phyloP scores from a whole-genome alignment of 331 rosid species.

The Acacia pycnantha region DNA sequence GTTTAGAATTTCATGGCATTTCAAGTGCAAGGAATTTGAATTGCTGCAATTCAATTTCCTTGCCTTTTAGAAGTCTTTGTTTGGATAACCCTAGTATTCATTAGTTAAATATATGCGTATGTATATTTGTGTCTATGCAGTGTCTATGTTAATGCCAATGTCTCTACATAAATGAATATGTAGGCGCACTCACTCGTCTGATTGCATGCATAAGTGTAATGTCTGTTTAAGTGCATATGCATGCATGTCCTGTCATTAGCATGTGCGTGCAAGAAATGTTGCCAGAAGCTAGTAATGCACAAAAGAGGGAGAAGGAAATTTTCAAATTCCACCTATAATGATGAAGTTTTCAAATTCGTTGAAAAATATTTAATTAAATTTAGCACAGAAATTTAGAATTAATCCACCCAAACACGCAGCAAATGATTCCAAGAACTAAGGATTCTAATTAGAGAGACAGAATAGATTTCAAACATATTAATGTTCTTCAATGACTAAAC shows the following conservation, averaged over 20 bases:
- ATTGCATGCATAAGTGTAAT: not conserved
- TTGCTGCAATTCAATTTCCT: too few species aligned
- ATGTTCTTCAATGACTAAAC: not conserved
- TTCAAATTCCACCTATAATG: not conserved
- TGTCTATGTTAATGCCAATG: not conserved
- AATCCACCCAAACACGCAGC: not conserved
- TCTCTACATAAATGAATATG: not conserved
- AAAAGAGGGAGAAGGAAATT: not conserved
- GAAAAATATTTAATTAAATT: not conserved
- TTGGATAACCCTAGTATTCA: not conserved
- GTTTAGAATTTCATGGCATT: not conserved
- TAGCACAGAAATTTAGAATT: not conserved
- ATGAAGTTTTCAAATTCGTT: not conserved
- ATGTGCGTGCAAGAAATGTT: not conserved
- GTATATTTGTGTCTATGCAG: not conserved
- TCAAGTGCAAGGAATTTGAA: not conserved
- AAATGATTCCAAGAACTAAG: not conserved
- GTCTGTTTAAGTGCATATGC: not conserved
- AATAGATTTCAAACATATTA: slow-evolving; percentile 3
- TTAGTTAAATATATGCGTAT: not conserved
- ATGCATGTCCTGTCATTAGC: not conserved
- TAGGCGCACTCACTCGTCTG: not conserved
- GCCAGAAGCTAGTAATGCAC: not conserved
- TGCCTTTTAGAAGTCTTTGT: not conserved
- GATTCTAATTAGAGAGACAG: not conserved